phyloP scores from a whole-genome alignment of 2,329 filamentous ascomycete species.

The Colletotrichum camelliae region DNA sequence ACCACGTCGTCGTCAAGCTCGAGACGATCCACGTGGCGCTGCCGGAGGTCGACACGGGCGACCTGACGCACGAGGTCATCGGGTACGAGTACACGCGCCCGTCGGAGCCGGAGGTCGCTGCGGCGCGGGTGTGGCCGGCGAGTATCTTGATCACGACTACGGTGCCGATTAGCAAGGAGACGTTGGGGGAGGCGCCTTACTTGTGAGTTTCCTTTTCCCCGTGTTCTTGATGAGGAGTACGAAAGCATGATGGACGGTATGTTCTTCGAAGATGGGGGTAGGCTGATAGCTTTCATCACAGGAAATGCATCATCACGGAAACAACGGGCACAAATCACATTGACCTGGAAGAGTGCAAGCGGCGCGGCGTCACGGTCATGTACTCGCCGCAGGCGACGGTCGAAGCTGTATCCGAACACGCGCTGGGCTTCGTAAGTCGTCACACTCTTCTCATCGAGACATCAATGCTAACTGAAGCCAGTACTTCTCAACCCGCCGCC shows the following conservation, averaged over 20 bases:
- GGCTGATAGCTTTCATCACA: background rate
- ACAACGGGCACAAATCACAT: conserved; percentile 28
- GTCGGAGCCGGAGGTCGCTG: background rate
- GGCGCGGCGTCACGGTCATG: conserved; percentile 26
- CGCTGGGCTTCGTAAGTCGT: conserved; percentile 21
- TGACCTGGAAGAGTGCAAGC: conserved; percentile 25
- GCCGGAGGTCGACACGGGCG: conserved; percentile 11
- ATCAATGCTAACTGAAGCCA: background rate
- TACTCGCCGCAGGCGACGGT: conserved; percentile 24
- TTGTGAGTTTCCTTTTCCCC: conserved; percentile 10
- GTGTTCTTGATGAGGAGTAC: background rate
- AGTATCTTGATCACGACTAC: conserved; percentile 30
- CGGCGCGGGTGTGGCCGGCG: conserved; percentile 26
- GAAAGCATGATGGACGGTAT: background rate
- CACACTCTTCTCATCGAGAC: background rate
- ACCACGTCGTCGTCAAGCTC: conserved; percentile 25
- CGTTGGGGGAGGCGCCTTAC: conserved; percentile 24
- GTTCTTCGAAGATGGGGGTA: background rate
- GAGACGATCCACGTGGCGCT: conserved; percentile 20
- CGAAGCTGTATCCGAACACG: conserved; percentile 28
- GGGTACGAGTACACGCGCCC: conserved; percentile 21
- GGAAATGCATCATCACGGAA: conserved; percentile 28
- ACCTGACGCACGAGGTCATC: conserved; percentile 21
- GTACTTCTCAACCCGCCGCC: conserved; percentile 27
- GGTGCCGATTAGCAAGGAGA: conserved; percentile 24